Base-by-base conservation (phyloP, 768 basidiomycete species). In the Heimioporus sp. region DNA sequence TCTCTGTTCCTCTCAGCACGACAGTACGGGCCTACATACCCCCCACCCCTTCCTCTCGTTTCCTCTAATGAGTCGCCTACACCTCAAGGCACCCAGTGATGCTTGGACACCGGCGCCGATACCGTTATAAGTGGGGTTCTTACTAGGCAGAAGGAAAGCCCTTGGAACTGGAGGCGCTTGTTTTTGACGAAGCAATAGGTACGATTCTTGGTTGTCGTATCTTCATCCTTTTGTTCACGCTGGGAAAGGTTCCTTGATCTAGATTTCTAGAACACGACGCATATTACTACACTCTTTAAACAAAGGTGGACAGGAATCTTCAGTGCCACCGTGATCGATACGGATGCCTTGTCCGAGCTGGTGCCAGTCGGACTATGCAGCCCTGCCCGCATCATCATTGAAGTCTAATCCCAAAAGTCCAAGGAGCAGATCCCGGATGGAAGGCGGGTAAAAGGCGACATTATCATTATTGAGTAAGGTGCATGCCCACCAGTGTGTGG, bases 301-400 rank as follows among this genome's bases (percentile, higher is more conserved):
- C 96, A 98, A 68, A 80, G 97, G 19, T 83, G 97, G 44, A 98
- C 96, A 0, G 96, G 97, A 20, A 78, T 98, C 24, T 99, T 98
- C 72, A 95, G 92, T 61, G 97, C 97, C 15, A 99, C 97, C 4
- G 98, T 99, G 97, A 97, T 95, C 7, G 96, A 99, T 64, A 88
- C 84, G 2, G 84, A 87, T 63, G 90, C 89, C 9, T 74, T 98
- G 37, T 90, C 92, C 8, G 92, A 98, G 67, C 80, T 98, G 43
- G 90, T 97, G 4, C 87, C 93, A 12, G 86, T 92, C 17, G 94
- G 97, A 0, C 70, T 99, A 52, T 81, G 97, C 40, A 99, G 98
- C 69, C 94, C 97, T 21, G 92, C 94, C 3, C 85, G 92, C 19
- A 80, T 99, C 24, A 83, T 95, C 17, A 96, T 99, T 65, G 94